Evolutionary conservation across 257 asterid species (phyloP).

Genomic region (Linderniella brevidens): DNA sequence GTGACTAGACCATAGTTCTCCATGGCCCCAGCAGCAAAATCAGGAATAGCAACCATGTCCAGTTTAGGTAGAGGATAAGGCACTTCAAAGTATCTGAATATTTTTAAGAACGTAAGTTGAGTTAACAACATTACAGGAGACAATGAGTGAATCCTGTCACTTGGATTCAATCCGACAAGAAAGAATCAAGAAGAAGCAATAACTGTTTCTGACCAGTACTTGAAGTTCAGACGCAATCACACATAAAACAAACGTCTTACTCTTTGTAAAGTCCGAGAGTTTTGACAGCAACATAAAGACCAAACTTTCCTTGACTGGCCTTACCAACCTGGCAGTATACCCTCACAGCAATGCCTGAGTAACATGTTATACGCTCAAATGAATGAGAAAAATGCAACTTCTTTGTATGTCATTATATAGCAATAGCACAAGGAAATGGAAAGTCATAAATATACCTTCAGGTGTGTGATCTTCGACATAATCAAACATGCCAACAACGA

Average conservation of each 20-base stretch:
- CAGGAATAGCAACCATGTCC: constrained; percentile 98
- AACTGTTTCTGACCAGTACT: no score
- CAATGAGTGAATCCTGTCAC: background rate
- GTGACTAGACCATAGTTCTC: constrained; percentile 95
- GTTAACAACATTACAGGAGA: background rate
- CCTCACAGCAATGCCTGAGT: constrained; percentile 61
- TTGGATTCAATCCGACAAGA: background rate
- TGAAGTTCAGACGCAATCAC: no score
- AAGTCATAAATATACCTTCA: constrained; percentile 37
- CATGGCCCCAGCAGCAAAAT: constrained; percentile 98
- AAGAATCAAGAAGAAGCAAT: background rate
- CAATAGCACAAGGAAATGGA: background rate
- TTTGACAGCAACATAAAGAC: constrained; percentile 80
- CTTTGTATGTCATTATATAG: no score
- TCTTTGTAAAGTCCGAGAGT: constrained; percentile 78
- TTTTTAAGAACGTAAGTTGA: constrained; percentile 5
- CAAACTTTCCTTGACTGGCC: constrained; percentile 74
- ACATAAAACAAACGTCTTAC: constrained; percentile 25
- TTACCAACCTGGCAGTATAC: constrained; percentile 86
- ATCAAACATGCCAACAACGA: constrained; percentile 88
- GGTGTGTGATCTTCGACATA: constrained; percentile 83
- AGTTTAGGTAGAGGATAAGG: constrained; percentile 86
- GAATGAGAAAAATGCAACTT: constrained; percentile 1
- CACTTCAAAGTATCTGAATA: constrained; percentile 60
- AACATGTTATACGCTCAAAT: constrained; percentile 7